These are phyloP conservation scores for Madurella fahalii DNA, from an alignment of 2,329 filamentous ascomycete genomes.

Conservation along the genomic window DNA sequence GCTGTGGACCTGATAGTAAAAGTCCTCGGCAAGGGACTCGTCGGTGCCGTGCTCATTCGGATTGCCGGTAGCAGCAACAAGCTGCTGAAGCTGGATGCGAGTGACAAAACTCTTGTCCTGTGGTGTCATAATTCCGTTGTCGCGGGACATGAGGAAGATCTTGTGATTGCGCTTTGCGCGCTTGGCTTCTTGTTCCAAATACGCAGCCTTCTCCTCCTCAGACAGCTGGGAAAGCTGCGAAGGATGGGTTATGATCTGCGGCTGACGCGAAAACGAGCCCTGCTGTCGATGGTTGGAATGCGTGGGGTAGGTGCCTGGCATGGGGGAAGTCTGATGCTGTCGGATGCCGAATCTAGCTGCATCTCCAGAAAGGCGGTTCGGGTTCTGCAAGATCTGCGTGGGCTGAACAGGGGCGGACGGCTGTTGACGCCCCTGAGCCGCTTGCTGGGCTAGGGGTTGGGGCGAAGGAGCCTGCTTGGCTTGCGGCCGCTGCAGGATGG, in stretches of 20 bases:
- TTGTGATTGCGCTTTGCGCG: conserved; percentile 97
- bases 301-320: conserved; percentile 25
- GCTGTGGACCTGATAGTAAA: conserved; percentile 97
- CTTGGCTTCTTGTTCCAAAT: conserved; percentile 86
- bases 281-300: conserved; percentile 39
- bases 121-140: conserved; percentile 97
- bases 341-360: conserved; percentile 34
- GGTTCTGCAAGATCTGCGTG: conserved; percentile 76
- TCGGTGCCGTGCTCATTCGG: conserved; percentile 76
- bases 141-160: conserved; percentile 86
- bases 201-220: conserved; percentile 78
- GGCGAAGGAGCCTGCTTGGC: conserved; percentile 38
- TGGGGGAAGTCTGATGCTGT: conserved; percentile 28
- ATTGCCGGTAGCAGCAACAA: conserved; percentile 88
- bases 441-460: conserved; percentile 31
- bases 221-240: conserved; percentile 72
- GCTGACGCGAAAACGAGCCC: conserved; percentile 56
- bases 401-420: conserved; percentile 49
- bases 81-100: conserved; percentile 91
- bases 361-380: conserved; percentile 59
- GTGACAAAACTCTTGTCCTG: conserved; percentile 99
- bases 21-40: conserved; percentile 81
- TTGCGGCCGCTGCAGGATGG: conserved; percentile 53
- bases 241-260: conserved; percentile 54
- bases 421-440: conserved; percentile 26